Evolutionary conservation across 2,329 filamentous ascomycete genomes (phyloP).

Genomic region (Biscogniauxia mediterranea): DNA sequence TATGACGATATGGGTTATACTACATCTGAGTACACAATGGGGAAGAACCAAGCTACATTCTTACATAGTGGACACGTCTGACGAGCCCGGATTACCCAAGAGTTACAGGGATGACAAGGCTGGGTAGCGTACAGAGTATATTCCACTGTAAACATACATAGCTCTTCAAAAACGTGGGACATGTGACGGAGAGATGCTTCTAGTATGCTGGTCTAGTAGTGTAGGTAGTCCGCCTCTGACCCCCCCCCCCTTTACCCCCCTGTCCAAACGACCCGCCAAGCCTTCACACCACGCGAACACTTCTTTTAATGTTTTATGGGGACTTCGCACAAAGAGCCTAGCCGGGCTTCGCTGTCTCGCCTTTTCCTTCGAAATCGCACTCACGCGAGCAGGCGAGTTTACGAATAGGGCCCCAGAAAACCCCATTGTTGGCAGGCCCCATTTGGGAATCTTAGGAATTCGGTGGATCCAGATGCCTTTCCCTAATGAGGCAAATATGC

Average conservation of each 20-base stretch:
- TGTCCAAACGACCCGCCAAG: slow-evolving; percentile 16
- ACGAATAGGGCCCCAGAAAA: neutral
- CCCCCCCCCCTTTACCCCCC: no score
- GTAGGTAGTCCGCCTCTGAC: neutral
- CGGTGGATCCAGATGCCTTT: slow-evolving; percentile 20
- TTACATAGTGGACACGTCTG: slow-evolving; percentile 1
- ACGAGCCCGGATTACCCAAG: slow-evolving; percentile 4
- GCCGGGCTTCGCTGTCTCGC: neutral
- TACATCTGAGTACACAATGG: slow-evolving; percentile 1
- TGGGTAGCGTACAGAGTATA: slow-evolving; percentile 14
- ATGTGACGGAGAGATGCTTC: slow-evolving; percentile 18
- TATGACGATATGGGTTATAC: slow-evolving; percentile 6
- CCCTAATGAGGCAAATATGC: slow-evolving; percentile 22
- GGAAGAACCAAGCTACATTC: slow-evolving; percentile 7
- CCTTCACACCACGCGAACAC: slow-evolving; percentile 9
- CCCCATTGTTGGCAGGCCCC: slow-evolving; percentile 15
- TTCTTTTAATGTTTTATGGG: slow-evolving; percentile 20
- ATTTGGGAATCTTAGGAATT: slow-evolving; percentile 24
- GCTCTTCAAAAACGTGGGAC: slow-evolving; percentile 15
- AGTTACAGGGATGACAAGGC: slow-evolving; percentile 24
- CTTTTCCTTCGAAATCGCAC: slow-evolving; percentile 21
- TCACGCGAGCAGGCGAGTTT: slow-evolving; percentile 9
- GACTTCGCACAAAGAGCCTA: slow-evolving; percentile 3
- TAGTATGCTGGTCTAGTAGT: slow-evolving; percentile 17
- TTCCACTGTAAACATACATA: slow-evolving; percentile 1